Evolutionary conservation across 345 rosid species (phyloP).

Genomic region (Hirschfeldia incana): DNA sequence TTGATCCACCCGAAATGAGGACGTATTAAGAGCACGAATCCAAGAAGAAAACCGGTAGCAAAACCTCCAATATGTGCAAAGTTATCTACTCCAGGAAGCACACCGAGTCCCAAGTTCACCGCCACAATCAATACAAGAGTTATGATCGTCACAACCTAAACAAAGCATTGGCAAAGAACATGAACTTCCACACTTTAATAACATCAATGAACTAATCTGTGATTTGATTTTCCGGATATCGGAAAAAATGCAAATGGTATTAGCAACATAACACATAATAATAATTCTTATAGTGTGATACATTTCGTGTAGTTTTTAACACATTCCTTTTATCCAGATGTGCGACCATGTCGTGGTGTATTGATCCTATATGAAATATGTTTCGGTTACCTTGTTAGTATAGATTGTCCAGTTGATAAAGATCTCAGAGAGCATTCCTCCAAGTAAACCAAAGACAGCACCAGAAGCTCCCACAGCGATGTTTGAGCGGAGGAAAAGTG

Average conservation of each 20-base stretch:
- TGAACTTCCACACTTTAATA: background rate
- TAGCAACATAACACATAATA: background rate
- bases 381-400: conserved; percentile 64
- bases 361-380: background rate
- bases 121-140: conserved; percentile 68
- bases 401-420: conserved; percentile 93
- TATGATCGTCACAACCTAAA: conserved; percentile 65
- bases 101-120: conserved; percentile 86
- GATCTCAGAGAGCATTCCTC: conserved; percentile 97
- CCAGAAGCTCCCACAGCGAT: conserved; percentile 99
- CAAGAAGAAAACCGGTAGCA: conserved; percentile 81
- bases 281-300: too few relatives aligned
- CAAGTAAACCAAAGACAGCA: conserved; percentile 92
- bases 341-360: background rate
- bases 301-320: too few relatives aligned
- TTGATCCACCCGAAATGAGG: conserved; percentile 86
- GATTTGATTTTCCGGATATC: background rate
- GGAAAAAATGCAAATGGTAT: background rate
- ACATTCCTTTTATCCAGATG: background rate
- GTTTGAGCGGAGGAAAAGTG: conserved; percentile 71
- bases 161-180: conserved; percentile 27
- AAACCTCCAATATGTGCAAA: conserved; percentile 98
- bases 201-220: background rate
- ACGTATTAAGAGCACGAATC: conserved; percentile 83
- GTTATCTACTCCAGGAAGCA: conserved; percentile 93